Evolutionary conservation across 257 asterid genomes (phyloP).

Genomic region (Salvia splendens): DNA sequence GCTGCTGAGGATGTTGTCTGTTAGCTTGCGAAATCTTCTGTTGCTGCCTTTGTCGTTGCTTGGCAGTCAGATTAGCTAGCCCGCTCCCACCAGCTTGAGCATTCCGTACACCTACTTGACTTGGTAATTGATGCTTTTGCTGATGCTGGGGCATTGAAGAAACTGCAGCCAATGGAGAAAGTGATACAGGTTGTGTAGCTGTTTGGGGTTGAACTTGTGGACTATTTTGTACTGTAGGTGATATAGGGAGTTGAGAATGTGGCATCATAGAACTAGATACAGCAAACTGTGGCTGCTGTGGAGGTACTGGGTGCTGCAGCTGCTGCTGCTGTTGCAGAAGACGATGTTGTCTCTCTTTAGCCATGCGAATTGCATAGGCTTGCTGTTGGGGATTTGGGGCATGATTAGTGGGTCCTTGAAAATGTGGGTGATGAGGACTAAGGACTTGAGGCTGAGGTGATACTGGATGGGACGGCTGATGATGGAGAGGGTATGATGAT

Average conservation of each 20-base stretch:
- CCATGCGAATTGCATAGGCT: conserved; percentile 73
- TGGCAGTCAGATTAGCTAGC: conserved; percentile 33
- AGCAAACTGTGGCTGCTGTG: conserved; percentile 52
- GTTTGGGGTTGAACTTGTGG: conserved; percentile 58
- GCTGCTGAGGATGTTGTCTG: conserved; percentile 57
- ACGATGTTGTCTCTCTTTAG: conserved; percentile 82
- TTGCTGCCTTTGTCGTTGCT: conserved; percentile 48
- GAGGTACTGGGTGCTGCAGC: conserved; percentile 10
- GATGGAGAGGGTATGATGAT: conserved; percentile 49
- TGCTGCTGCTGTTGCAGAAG: conserved; percentile 47
- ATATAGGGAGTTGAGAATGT: conserved; percentile 60
- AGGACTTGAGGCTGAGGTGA: conserved; percentile 51
- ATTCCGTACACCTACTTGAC: conserved; percentile 59
- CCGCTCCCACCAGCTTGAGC: conserved; percentile 58
- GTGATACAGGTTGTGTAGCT: conserved; percentile 49
- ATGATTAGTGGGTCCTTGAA: conserved; percentile 67
- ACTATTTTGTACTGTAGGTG: conserved; percentile 63
- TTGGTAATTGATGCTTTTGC: conserved; percentile 61
- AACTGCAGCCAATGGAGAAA: conserved; percentile 52
- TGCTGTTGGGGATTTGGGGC: conserved; percentile 66
- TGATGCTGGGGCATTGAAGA: conserved; percentile 62
- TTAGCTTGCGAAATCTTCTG: conserved; percentile 45
- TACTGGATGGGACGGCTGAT: conserved; percentile 49
- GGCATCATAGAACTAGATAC: conserved; percentile 61
- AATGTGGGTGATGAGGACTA: conserved; percentile 49